Conservation (phyloP, 2,329 filamentous ascomycete species). For the Cladosporium sp. region DNA sequence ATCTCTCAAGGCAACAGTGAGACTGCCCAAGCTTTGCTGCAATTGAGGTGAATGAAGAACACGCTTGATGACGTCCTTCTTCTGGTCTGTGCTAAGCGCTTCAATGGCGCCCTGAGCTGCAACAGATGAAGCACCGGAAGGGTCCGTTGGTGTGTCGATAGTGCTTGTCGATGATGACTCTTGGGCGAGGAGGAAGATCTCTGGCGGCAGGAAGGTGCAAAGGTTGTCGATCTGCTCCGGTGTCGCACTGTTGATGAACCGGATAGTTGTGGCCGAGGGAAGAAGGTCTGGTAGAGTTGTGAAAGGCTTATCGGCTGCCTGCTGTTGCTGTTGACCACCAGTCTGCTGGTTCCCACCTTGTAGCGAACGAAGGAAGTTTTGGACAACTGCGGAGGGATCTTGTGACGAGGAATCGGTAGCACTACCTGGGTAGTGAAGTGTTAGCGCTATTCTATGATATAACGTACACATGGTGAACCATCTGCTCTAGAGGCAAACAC, state of each 20-base stretch:
- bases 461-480: conserved; percentile 3
- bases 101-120: conserved; percentile 69
- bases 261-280: conserved; percentile 69
- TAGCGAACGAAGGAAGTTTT: conserved; percentile 83
- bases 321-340: conserved; percentile 35
- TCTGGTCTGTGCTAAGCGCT: conserved; percentile 69
- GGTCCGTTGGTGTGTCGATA: conserved; percentile 58
- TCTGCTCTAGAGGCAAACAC: background rate
- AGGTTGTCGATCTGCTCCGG: conserved; percentile 65
- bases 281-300: conserved; percentile 85
- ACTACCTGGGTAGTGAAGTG: conserved; percentile 38
- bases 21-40: conserved; percentile 74
- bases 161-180: conserved; percentile 56
- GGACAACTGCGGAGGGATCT: conserved; percentile 74
- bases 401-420: conserved; percentile 52
- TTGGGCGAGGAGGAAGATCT: conserved; percentile 72
- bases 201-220: conserved; percentile 72
- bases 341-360: conserved; percentile 46
- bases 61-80: conserved; percentile 73
- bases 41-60: conserved; percentile 90
- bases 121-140: conserved; percentile 34
- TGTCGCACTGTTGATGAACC: conserved; percentile 67
- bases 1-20: conserved; percentile 84
- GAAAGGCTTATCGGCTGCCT: conserved; percentile 59
- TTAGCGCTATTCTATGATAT: conserved; percentile 12